Evolutionary conservation across 1,284 basidiomycete genomes (phyloP), one percentile per base, ranked within the genome.

Genomic region (Malassezia sp.): DNA sequence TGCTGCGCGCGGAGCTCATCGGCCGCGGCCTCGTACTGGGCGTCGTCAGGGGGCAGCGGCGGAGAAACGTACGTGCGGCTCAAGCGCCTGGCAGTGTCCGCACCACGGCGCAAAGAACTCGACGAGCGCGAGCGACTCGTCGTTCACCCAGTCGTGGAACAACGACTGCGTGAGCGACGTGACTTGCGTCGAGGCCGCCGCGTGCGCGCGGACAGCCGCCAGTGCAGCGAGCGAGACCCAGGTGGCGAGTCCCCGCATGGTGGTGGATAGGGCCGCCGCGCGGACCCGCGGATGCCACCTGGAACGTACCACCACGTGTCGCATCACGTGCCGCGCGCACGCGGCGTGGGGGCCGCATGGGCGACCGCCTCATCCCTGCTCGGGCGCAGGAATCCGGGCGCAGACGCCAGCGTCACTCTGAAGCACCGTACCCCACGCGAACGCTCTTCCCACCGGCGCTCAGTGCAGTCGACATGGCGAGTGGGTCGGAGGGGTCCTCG

Each of bases 21-120:
- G 3, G 93, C 89, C 12, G 93, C 91, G 72, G 88, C 85, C 73
- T 95, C 90, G 70, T 96, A 97, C n/a, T n/a, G n/a, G n/a, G n/a
- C n/a, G n/a, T n/a, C n/a, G n/a, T n/a, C n/a, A n/a, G n/a, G n/a
- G n/a, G n/a, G n/a, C n/a, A n/a, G n/a, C n/a, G n/a, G n/a, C n/a
- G n/a, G n/a, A n/a, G n/a, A n/a, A n/a, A n/a, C n/a, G n/a, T n/a
- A n/a, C n/a, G 65, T 97, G 57, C 39, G 72, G 71, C 18, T 63
- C 63, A 23, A 73, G 63, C 18, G 84, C 82, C 71, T 90, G 88
- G 77, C 87, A 91, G 75, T 69, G 54, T 24, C 70, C 72, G 23
- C 71, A 85, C 85, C 85, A 88, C 49, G 86, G 86, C 28, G 86
- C 87, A 71, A 84, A 91, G 80, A 90, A 95, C 77, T 97, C 91